These are phyloP conservation scores for Arabidopsis thaliana DNA, from an alignment of 345 rosid species.

Conservation along the genomic window DNA sequence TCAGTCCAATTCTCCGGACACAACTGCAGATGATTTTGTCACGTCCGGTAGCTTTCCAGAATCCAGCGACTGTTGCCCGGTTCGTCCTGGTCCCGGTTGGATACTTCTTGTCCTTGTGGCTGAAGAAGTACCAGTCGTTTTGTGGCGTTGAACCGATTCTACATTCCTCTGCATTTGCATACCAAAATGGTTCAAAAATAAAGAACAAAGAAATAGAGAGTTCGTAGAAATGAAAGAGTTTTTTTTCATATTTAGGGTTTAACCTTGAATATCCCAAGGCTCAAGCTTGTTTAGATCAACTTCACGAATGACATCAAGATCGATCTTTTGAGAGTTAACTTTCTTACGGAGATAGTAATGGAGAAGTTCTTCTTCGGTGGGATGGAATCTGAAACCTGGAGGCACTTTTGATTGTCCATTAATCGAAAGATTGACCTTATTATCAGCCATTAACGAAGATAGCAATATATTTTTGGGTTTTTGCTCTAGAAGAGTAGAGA, in stretches of 20 bases:
- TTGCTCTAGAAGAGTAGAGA: constrained; percentile 16
- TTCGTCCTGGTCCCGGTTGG: constrained; percentile 97
- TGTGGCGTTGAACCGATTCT: constrained; percentile 93
- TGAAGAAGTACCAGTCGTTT: constrained; percentile 97
- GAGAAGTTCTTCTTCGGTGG: constrained; percentile 96
- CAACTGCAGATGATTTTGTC: constrained; percentile 89
- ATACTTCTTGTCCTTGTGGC: constrained; percentile 97
- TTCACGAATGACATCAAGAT: constrained; percentile 96
- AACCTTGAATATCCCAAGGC: constrained; percentile 99
- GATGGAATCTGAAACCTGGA: constrained; percentile 98
- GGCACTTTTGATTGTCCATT: constrained; percentile 97
- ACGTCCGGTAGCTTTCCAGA: constrained; percentile 99
- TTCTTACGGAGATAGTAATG: constrained; percentile 93
- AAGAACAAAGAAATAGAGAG: not conserved
- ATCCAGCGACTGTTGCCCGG: constrained; percentile 90
- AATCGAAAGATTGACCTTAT: constrained; percentile 75
- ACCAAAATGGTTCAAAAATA: constrained; percentile 14
- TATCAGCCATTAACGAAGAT: constrained; percentile 51
- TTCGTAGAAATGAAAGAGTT: not conserved
- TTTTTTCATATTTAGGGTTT: constrained; percentile 11
- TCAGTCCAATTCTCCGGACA: constrained; percentile 72
- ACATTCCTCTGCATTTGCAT: constrained; percentile 68
- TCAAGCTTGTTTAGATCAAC: constrained; percentile 99
- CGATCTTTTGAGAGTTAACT: constrained; percentile 79
- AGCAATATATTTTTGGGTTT: constrained; percentile 10